Percentiles rank a stretch among this genome's conserved stretches.
Evolutionary conservation across 2,329 filamentous ascomycete genomes (phyloP).

Genomic region (Calonectria pteridis): DNA sequence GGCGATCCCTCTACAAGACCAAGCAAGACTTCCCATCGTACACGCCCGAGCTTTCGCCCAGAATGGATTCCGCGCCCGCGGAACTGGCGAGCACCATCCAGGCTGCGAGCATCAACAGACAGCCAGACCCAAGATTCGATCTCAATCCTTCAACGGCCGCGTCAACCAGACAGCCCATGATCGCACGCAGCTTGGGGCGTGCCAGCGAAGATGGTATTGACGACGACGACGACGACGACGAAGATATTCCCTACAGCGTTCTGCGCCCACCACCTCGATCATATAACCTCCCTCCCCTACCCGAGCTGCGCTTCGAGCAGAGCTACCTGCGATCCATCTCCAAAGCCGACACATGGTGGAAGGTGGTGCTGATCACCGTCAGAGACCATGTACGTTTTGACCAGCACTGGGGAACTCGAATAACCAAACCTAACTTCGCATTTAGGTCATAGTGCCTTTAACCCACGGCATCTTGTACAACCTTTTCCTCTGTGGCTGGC

Average conservation of each 20-base stretch:
- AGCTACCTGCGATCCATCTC: conserved; percentile 94
- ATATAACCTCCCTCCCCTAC: conserved; percentile 72
- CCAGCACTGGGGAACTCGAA: not conserved
- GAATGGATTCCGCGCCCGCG: conserved; percentile 69
- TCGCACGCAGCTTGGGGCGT: conserved; percentile 38
- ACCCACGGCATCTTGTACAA: conserved; percentile 92
- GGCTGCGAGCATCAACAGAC: conserved; percentile 79
- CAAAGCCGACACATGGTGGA: conserved; percentile 82
- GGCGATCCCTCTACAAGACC: not conserved
- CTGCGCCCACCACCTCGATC: conserved; percentile 65
- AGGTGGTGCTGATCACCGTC: conserved; percentile 85
- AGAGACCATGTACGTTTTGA: conserved; percentile 80
- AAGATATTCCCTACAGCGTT: conserved; percentile 77
- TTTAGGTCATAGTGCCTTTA: conserved; percentile 84
- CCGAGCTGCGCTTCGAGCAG: conserved; percentile 96
- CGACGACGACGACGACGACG: conserved; percentile 61
- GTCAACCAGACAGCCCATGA: conserved; percentile 62
- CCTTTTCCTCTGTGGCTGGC: conserved; percentile 86
- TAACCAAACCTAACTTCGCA: not conserved
- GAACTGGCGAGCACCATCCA: conserved; percentile 86
- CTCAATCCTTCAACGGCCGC: conserved; percentile 83
- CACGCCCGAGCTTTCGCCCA: conserved; percentile 5
- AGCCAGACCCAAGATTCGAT: conserved; percentile 81
- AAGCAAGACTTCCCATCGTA: no score
- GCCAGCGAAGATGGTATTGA: conserved; percentile 52